Base-by-base conservation (phyloP, 805 yeast species). In the Wickerhamiella shivajii region DNA sequence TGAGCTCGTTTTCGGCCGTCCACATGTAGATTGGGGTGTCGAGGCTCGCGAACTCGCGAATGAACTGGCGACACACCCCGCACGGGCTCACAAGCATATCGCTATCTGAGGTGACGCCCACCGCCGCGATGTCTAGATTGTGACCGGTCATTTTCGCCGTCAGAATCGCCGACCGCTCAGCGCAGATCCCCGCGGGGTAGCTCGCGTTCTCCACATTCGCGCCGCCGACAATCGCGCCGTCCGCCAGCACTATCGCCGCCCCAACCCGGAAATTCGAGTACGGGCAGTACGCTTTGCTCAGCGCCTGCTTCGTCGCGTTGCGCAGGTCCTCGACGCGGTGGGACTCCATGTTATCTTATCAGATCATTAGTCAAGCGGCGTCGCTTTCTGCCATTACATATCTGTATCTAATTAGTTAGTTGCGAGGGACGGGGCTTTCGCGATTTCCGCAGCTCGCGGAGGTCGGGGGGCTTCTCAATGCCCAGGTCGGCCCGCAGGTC, bases 171-270 rank as follows among this genome's bases (percentile, higher is more conserved):
- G 77, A 65, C 25, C 84, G 58, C 47, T 78, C 92, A 0, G 92
- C 92, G 51, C 92, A 78, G 16, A 77, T 68, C 1, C 73, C 65
- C 2, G 71, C 85, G 1, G 81, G 92, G 49, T 79, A 85, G 31
- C 90, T 72, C 3, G 96, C 97, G 52, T 87, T 90, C 52, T 87
- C 98, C 18, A 90, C 73, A 45, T 87, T 87, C 25, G 93, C 93
- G 4, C 97, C 98, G 9, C 56, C 49, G 16, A 76, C 56, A 27
- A 50, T 60, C 13, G 57, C 57, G 2, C 70, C 77, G 6, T 59
- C 50, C 0, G 49, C 52, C 1, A 81, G 63, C 16, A 80, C 48
- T 2, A 87, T 46, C 3, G 75, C 69, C 34, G 93, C 80, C 0
- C 97, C 97, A 2, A 87, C 98, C 32, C 81, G 63, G 54, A 77